phyloP scores from a whole-genome alignment of 768 basidiomycete species.

The Auriscalpium microsporum region DNA sequence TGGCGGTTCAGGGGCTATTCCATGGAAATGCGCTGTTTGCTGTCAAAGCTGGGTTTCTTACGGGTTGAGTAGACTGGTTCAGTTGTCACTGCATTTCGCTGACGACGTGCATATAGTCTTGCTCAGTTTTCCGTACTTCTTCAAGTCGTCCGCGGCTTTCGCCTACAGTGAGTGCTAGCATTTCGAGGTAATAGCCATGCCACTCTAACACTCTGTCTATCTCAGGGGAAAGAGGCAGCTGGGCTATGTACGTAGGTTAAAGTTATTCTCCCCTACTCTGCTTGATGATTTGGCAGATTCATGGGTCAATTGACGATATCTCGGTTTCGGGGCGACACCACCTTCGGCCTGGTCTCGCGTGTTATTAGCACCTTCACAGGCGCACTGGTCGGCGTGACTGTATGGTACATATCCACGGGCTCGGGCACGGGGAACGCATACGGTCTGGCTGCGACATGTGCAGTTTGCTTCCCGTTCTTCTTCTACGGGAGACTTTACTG shows the following conservation, averaged over 20 bases:
- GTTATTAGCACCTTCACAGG: constrained; percentile 60
- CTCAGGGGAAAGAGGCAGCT: constrained; percentile 48
- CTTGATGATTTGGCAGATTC: constrained; percentile 33
- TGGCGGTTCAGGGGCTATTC: constrained; percentile 30
- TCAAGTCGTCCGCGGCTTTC: constrained; percentile 44
- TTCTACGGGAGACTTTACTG: constrained; percentile 66
- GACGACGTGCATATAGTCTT: constrained; percentile 31
- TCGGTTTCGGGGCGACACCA: constrained; percentile 70
- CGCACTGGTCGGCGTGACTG: constrained; percentile 47
- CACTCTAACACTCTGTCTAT: constrained; percentile 1
- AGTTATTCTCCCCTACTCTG: neutral
- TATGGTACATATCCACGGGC: constrained; percentile 74
- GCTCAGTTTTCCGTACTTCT: constrained; percentile 50
- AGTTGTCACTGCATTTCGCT: neutral
- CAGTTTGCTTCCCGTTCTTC: constrained; percentile 64
- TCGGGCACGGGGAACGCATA: constrained; percentile 51
- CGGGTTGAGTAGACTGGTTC: constrained; percentile 14
- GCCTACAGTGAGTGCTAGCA: constrained; percentile 42
- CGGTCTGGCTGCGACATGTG: constrained; percentile 60
- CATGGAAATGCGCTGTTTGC: constrained; percentile 61
- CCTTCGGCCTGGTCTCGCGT: constrained; percentile 54
- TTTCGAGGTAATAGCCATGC: too few species aligned
- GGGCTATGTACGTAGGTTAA: constrained; percentile 51
- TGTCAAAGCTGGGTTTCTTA: constrained; percentile 60
- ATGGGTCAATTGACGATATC: constrained; percentile 70